These are phyloP conservation scores for Sporothrix protearum DNA, from an alignment of 2,329 filamentous ascomycete species.

Conservation along the genomic window DNA sequence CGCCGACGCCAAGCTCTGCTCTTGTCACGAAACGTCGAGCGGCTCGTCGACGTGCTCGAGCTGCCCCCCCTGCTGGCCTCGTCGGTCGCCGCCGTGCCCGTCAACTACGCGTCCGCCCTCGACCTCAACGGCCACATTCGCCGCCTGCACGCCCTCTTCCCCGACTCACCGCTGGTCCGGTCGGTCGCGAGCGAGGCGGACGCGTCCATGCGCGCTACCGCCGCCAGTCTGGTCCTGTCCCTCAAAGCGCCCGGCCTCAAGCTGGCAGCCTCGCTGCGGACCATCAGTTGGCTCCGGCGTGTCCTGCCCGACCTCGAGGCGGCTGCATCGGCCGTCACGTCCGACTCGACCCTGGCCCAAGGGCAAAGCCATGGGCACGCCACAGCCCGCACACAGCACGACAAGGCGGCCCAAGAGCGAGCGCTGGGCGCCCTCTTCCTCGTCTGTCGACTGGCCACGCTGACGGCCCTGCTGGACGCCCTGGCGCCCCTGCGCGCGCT, in stretches of 20 bases:
- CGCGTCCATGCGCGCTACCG: conserved; percentile 82
- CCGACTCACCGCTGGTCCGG: conserved; percentile 68
- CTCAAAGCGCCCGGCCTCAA: conserved; percentile 77
- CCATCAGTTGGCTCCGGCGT: conserved; percentile 83
- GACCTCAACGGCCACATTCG: conserved; percentile 94
- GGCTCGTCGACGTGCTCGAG: conserved; percentile 85
- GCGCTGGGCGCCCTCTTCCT: conserved; percentile 80
- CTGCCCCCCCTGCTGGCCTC: conserved; percentile 81
- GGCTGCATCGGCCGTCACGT: conserved; percentile 29
- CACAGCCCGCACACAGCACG: conserved; percentile 21
- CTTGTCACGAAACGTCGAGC: conserved; percentile 80
- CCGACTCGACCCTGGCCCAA: neutral
- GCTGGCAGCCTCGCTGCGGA: conserved; percentile 83
- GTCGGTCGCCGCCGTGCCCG: conserved; percentile 61
- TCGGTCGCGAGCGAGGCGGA: conserved; percentile 76
- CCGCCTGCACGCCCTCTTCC: conserved; percentile 77
- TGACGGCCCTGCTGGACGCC: conserved; percentile 75
- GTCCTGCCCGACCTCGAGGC: conserved; percentile 70
- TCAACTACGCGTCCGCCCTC: conserved; percentile 82
- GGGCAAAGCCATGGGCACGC: neutral
- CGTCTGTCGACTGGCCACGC: conserved; percentile 75
- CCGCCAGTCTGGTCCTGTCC: conserved; percentile 73
- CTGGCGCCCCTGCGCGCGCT: conserved; percentile 81
- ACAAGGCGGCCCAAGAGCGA: conserved; percentile 51
- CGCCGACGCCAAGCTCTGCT: conserved; percentile 75